phyloP scores from a whole-genome alignment of 139 green algal genomes.

The Yamagishiella unicocca region DNA sequence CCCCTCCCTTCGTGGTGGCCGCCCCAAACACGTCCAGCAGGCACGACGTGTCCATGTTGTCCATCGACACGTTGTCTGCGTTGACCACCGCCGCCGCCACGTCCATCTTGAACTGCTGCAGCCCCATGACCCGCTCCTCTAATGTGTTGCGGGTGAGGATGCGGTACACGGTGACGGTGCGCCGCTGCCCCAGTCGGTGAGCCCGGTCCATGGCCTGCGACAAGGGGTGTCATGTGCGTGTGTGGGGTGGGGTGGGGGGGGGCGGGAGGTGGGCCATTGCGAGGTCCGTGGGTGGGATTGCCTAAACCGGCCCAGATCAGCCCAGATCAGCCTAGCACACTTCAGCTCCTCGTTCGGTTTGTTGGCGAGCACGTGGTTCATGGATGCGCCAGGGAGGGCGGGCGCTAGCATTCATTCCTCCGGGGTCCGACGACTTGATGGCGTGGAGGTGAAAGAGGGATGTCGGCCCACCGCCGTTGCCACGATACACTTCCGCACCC shows the following conservation, averaged over 20 bases:
- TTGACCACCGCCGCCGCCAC: conserved; percentile 86
- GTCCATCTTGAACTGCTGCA: conserved; percentile 98
- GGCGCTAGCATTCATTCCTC: too few species aligned
- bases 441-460: too few species aligned
- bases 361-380: too few species aligned
- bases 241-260: not conserved
- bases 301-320: not conserved
- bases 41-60: conserved; percentile 79
- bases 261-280: too few species aligned
- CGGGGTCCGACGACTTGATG: too few species aligned
- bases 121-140: conserved; percentile 87
- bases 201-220: conserved; percentile 96
- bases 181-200: conserved; percentile 95
- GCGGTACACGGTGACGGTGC: conserved; percentile 97
- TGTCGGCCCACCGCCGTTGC: too few species aligned
- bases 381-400: too few species aligned
- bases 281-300: too few species aligned
- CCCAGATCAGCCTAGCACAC: not conserved
- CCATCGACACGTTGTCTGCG: conserved; percentile 79
- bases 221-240: not conserved
- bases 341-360: too few species aligned
- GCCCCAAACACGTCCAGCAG: conserved; percentile 80
- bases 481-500: too few species aligned
- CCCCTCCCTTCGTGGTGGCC: not conserved
- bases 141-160: conserved; percentile 84